Base-by-base conservation (phyloP, 805 yeast species). In the Ogataea ganodermae region DNA sequence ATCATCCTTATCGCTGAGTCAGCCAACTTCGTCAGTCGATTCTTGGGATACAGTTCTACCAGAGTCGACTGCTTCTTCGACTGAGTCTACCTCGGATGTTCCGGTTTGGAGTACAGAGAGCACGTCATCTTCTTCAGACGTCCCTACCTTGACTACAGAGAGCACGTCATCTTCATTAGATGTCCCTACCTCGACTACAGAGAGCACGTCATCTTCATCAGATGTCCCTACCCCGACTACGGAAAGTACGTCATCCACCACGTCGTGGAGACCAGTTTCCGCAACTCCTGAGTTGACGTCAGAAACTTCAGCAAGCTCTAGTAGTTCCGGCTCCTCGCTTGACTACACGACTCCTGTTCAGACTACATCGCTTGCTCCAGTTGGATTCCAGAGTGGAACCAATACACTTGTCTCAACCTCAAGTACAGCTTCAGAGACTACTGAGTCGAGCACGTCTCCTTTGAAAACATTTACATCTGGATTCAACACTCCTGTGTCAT, bases 341-440 rank as follows among this genome's bases (percentile, higher is more conserved):
- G 22, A 35, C 42, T 9, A 17, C 44, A 33, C 16, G 44, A 20
- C 22, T 33, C 22, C 20, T 6, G 17, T 20, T 8, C 23, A 10
- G 6, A 17, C 22, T 6, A 33, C 23, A 8, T 16, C 33, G 3
- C 6, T n/a, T 30, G 6, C 33, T n/a, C 33, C 13, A 30, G 33
- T 30, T 16, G 17, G 17, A 30, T n/a, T 30, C 17, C n/a, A 16
- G 22, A 30, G 27, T 35, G 45, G 36, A 22, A 35, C 45, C 6
- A 18, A 9, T 36, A 6, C 12, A 4, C 13, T 10, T 8, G 30
- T 6, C 5, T 13, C 30, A 27, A 10, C 13, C 9, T 13, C 33
- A 3, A 30, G 16, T n/a, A 4, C 33, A 30, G 4, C 16, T 30
- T 16, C 13, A n/a, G 16, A 12, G 17, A n/a, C 33, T 6, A 14